Evolutionary conservation across 2,329 filamentous ascomycete species (phyloP).

Genomic region (Calonectria fujianensis): DNA sequence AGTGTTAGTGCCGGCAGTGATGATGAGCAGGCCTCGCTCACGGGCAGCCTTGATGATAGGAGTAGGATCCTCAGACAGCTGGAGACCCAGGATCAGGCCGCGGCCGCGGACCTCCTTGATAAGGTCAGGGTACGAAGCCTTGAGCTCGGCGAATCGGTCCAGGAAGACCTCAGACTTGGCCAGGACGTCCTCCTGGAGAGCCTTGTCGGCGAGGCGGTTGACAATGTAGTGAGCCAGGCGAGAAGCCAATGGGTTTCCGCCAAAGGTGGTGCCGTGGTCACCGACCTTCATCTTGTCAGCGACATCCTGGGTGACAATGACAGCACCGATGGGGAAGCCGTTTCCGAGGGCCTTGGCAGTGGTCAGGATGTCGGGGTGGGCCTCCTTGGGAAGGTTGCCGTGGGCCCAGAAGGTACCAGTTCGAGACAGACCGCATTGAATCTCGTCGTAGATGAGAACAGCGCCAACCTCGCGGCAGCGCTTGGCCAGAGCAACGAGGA

Average conservation of each 20-base stretch:
- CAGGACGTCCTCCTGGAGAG: conserved; percentile 81
- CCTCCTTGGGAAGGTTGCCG: conserved; percentile 80
- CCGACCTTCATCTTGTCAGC: conserved; percentile 71
- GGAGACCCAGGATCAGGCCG: conserved; percentile 90
- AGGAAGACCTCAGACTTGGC: conserved; percentile 76
- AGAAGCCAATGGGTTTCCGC: conserved; percentile 91
- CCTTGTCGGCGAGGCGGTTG: conserved; percentile 81
- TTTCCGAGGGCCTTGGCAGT: conserved; percentile 98
- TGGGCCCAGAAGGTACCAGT: conserved; percentile 96
- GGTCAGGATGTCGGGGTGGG: conserved; percentile 95
- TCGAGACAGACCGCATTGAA: conserved; percentile 93
- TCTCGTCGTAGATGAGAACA: conserved; percentile 95
- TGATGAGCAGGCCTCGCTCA: conserved; percentile 90
- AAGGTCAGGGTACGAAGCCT: conserved; percentile 76
- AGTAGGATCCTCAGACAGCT: conserved; percentile 83
- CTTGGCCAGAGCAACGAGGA: conserved; percentile 87
- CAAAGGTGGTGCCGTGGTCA: conserved; percentile 96
- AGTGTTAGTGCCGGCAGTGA: conserved; percentile 95
- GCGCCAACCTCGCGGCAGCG: conserved; percentile 92
- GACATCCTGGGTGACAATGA: conserved; percentile 64
- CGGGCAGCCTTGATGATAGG: conserved; percentile 88
- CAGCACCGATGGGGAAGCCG: conserved; percentile 93
- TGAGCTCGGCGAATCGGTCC: conserved; percentile 68
- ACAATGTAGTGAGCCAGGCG: conserved; percentile 92
- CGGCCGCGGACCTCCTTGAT: conserved; percentile 87